phyloP scores from a whole-genome alignment of 345 rosid genomes.

The Firmiana major region DNA sequence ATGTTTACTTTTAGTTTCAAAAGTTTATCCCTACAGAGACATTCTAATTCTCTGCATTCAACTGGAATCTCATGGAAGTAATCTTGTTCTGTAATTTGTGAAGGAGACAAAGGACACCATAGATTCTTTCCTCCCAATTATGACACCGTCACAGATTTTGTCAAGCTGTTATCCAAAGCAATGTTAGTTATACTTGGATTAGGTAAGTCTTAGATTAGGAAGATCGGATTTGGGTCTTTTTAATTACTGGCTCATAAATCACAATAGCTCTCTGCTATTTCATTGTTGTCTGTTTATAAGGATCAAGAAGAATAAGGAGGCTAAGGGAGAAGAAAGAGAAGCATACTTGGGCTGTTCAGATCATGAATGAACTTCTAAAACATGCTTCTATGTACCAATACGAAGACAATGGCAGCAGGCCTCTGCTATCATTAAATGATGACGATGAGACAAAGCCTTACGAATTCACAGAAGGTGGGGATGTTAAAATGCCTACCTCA shows the following conservation, averaged over 20 bases:
- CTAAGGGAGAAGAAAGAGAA: slow-evolving; percentile 32
- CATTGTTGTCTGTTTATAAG: slow-evolving; percentile 18
- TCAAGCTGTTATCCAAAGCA: slow-evolving; percentile 39
- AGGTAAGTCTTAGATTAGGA: slow-evolving; percentile 17
- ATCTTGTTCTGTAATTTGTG: slow-evolving; percentile 1
- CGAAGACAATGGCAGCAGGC: no score
- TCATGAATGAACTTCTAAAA: slow-evolving; percentile 37
- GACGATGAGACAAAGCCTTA: no score
- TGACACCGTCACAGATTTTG: slow-evolving; percentile 25
- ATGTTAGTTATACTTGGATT: slow-evolving; percentile 38
- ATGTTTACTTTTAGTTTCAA: no score
- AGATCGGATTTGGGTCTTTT: not conserved
- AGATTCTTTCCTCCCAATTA: slow-evolving; percentile 36
- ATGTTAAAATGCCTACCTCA: not conserved
- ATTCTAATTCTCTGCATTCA: not conserved
- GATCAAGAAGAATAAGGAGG: slow-evolving; percentile 31
- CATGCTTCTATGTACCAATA: slow-evolving; percentile 8
- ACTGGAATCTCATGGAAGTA: not conserved
- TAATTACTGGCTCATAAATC: not conserved
- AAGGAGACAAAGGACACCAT: not conserved
- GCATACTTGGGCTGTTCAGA: slow-evolving; percentile 41
- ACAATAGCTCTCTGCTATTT: not conserved
- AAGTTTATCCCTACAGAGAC: not conserved
- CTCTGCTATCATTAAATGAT: no score
- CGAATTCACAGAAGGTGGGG: not conserved